A percentile compares a stretch with the other conserved stretches of the same genome.
Conservation (phyloP, 2,329 filamentous ascomycete genomes). For the Curvularia hawaiiensis region DNA sequence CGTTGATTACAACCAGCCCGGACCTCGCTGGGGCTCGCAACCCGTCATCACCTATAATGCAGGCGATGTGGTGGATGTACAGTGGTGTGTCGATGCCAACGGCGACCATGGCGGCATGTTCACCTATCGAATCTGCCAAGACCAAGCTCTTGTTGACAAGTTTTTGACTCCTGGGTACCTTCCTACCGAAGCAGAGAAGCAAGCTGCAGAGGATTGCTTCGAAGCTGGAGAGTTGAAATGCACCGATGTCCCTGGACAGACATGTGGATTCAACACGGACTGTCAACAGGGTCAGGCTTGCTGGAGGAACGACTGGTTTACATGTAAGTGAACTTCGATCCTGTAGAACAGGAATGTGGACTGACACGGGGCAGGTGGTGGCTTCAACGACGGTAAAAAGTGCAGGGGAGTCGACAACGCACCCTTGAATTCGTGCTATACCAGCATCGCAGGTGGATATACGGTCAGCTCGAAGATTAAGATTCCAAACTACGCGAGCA, state of each 20-base stretch:
- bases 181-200: constrained; percentile 43
- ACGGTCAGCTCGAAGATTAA: constrained; percentile 42
- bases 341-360: accelerated
- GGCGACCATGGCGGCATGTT: constrained; percentile 46
- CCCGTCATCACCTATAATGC: constrained; percentile 39
- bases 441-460: constrained; percentile 42
- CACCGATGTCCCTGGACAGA: constrained; percentile 40
- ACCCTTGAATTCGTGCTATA: constrained; percentile 41
- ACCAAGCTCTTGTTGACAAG: constrained; percentile 41
- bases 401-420: constrained; percentile 42
- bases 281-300: constrained; percentile 37
- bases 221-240: constrained; percentile 34
- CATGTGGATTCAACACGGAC: constrained; percentile 38
- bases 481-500: constrained; percentile 40
- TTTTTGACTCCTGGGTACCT: constrained; percentile 38
- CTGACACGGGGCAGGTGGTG: constrained; percentile 20
- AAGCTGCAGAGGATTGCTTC: constrained; percentile 42
- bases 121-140: constrained; percentile 42
- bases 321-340: constrained; percentile 19
- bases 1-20: constrained; percentile 44
- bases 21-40: constrained; percentile 35
- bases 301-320: constrained; percentile 45
- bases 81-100: constrained; percentile 44
- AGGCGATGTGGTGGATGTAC: constrained; percentile 38
- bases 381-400: constrained; percentile 33